Percentiles rank a stretch among this genome's conserved stretches.
phyloP scores from a whole-genome alignment of 2,329 filamentous ascomycete species.

The Lecanicillium sp. region DNA sequence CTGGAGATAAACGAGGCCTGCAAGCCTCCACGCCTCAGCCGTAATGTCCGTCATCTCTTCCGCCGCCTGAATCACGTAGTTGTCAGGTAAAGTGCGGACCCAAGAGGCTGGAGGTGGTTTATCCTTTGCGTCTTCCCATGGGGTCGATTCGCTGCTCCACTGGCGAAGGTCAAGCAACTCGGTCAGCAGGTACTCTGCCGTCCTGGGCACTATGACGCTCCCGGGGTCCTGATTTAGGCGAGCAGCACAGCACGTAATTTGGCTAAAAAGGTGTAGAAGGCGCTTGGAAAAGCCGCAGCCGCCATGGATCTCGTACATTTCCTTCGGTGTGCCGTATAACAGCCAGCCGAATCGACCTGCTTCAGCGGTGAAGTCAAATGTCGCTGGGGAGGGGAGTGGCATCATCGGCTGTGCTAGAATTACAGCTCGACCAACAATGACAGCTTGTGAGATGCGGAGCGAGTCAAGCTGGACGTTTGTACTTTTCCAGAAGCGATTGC shows the following conservation, averaged over 20 bases:
- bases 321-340: slow-evolving; percentile 24
- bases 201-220: slow-evolving; percentile 22
- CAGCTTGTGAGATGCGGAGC: slow-evolving; percentile 27
- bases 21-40: slow-evolving; percentile 32
- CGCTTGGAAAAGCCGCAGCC: slow-evolving; percentile 33
- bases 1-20: slow-evolving; percentile 29
- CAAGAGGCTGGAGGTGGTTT: slow-evolving; percentile 17
- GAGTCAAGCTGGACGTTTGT: slow-evolving; percentile 24
- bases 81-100: slow-evolving; percentile 17
- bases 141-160: slow-evolving; percentile 23
- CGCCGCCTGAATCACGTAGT: slow-evolving; percentile 18
- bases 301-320: slow-evolving; percentile 30
- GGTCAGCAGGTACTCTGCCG: slow-evolving; percentile 17
- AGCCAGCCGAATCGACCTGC: slow-evolving; percentile 28
- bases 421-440: slow-evolving; percentile 29
- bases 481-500: slow-evolving; percentile 25
- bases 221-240: slow-evolving; percentile 24
- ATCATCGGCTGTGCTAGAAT: slow-evolving; percentile 32
- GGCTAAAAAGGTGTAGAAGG: slow-evolving; percentile 27
- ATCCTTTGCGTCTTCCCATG: slow-evolving; percentile 14
- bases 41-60: slow-evolving; percentile 30
- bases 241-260: slow-evolving; percentile 28
- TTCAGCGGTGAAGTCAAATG: slow-evolving; percentile 20
- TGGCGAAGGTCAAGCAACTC: slow-evolving; percentile 24
- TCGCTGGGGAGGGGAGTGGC: slow-evolving; percentile 17